Evolutionary conservation across 331 rosid species (phyloP).

Genomic region (Dryas integrifolia): DNA sequence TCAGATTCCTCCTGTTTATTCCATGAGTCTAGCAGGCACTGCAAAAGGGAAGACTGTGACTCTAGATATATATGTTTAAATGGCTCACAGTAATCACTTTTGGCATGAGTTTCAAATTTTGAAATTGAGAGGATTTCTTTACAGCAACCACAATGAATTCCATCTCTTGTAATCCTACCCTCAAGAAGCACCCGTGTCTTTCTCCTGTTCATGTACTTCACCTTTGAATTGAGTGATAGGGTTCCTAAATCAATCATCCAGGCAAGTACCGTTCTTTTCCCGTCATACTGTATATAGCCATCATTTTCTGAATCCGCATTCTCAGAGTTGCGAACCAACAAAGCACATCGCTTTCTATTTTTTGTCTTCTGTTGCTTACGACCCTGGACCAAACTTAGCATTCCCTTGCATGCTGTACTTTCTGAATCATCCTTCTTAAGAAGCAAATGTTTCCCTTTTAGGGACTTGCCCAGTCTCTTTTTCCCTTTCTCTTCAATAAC

Average conservation of each 20-base stretch:
- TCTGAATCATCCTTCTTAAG: conserved; percentile 29
- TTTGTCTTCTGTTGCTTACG: conserved; percentile 48
- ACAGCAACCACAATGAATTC: conserved; percentile 85
- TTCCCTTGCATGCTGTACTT: conserved; percentile 28
- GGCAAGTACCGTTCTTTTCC: conserved; percentile 75
- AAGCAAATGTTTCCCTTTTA: conserved; percentile 37
- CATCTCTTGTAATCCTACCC: conserved; percentile 73
- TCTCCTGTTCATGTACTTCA: conserved; percentile 47
- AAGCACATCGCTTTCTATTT: conserved; percentile 48
- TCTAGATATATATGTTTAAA: conserved; percentile 55
- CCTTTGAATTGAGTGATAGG: conserved; percentile 58
- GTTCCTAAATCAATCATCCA: conserved; percentile 94
- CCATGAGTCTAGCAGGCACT: conserved; percentile 89
- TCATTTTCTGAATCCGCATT: conserved; percentile 59
- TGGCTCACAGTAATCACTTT: conserved; percentile 53
- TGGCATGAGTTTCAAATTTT: conserved; percentile 70
- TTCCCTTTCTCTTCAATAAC: conserved; percentile 33
- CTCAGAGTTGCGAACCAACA: conserved; percentile 66
- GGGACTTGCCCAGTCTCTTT: conserved; percentile 40
- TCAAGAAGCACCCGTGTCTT: conserved; percentile 38
- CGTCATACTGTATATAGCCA: conserved; percentile 72
- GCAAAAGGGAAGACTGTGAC: conserved; percentile 68
- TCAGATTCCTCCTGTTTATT: conserved; percentile 71
- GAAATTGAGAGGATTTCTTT: conserved; percentile 47
- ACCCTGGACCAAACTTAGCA: conserved; percentile 32